Percentiles rank a stretch among this genome's conserved stretches.
Evolutionary conservation across 2,329 filamentous ascomycete genomes (phyloP).

Genomic region (Claviceps spartinae): DNA sequence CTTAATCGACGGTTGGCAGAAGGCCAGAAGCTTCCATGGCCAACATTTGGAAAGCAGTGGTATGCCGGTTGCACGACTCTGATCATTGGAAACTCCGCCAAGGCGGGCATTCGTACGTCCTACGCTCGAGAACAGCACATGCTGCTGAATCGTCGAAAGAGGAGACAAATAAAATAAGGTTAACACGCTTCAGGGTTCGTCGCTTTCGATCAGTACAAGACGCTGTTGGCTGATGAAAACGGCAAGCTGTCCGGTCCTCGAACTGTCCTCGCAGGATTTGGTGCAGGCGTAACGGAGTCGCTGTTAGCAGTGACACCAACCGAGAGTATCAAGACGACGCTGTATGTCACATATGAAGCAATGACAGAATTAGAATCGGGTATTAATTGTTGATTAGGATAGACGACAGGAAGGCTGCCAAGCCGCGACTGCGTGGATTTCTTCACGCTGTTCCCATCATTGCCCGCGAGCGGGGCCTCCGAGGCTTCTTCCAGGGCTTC

Average conservation of each 20-base stretch:
- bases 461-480: slow-evolving; percentile 70
- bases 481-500: slow-evolving; percentile 95
- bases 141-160: neutral
- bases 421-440: slow-evolving; percentile 83
- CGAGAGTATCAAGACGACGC: slow-evolving; percentile 94
- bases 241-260: slow-evolving; percentile 82
- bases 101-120: slow-evolving; percentile 77
- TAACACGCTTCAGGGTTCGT: slow-evolving; percentile 46
- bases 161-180: neutral
- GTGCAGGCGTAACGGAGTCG: slow-evolving; percentile 88
- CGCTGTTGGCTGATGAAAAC: slow-evolving; percentile 63
- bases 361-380: neutral
- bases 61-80: slow-evolving; percentile 95
- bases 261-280: slow-evolving; percentile 87
- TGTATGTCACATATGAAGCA: slow-evolving; percentile 31
- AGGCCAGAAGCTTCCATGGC: slow-evolving; percentile 84
- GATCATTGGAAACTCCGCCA: slow-evolving; percentile 92
- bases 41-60: slow-evolving; percentile 86
- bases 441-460: slow-evolving; percentile 82
- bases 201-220: slow-evolving; percentile 90
- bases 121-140: neutral
- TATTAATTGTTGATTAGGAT: slow-evolving; percentile 42
- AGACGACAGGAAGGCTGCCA: slow-evolving; percentile 78
- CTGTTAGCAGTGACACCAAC: slow-evolving; percentile 90
- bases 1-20: slow-evolving; percentile 74